Evolutionary conservation across 129 eudicot genomes (phyloP), one percentile per base, ranked within the genome.

Genomic region (Lonicera japonica): DNA sequence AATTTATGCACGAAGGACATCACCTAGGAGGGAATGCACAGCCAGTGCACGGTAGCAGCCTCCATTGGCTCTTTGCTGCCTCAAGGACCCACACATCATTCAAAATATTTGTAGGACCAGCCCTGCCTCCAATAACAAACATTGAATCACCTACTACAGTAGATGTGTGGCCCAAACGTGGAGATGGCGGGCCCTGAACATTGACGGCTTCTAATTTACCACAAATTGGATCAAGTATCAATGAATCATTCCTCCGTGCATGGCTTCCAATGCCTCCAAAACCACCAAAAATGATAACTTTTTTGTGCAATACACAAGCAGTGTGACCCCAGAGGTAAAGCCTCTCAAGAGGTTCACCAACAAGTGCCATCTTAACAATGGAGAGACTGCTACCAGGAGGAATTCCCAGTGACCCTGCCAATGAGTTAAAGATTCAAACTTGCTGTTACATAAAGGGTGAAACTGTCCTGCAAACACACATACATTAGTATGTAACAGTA

Each of bases 261-360:
- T 88, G 99, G 39, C 92, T 88, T 64, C 96, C 99, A 21, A 72
- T 67, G 60, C 99, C 99, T 68, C 99, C 99, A 77, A 94, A 94
- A 61, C 99, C 99, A 12, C 96, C 99, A 79, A 84, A 94, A 21
- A 94, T 76, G 59, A 88, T 67, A 61, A 88, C 40, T 46, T 79
- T 77, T 38, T 80, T 74, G 14, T 73, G 71, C 47, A 85, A 50
- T 2, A 78, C 63, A 73, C 89, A 88, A 36, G 89, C 74, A 71
- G 99, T 77, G 73, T 94, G 99, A 36, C 99, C 99, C 99, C 99
- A 94, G 11, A 94, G 78, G 71, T 77, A 73, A 65, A 94, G 92
- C 74, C 80, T 94, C 73, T 94, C 99, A 36, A 75, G 69, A 17
- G 95, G 82, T 70, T 88, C 89, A 63, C 95, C 96, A 65, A 51